These are phyloP conservation scores for Penicillium paradoxum DNA, from an alignment of 495 filamentous ascomycete species.

Conservation along the genomic window DNA sequence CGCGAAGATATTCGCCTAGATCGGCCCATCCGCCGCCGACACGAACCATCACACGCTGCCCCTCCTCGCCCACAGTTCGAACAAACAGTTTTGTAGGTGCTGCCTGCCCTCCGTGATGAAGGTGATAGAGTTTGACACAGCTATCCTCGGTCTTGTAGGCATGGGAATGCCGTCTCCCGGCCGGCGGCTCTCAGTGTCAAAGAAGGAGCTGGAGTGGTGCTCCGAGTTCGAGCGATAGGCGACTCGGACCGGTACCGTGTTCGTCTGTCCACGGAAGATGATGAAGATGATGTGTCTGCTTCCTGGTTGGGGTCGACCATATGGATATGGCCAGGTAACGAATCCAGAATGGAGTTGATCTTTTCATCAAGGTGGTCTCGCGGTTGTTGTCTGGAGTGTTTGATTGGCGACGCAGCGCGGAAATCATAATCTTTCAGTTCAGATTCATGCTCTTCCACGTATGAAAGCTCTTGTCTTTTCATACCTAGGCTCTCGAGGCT, in stretches of 20 bases:
- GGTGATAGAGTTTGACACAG: conserved; percentile 87
- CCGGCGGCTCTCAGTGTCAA: conserved; percentile 63
- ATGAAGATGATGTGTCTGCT: conserved; percentile 28
- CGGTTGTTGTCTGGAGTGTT: conserved; percentile 33
- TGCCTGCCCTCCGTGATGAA: conserved; percentile 75
- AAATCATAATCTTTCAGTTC: conserved; percentile 18
- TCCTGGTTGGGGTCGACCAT: conserved; percentile 44
- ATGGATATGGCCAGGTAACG: conserved; percentile 74
- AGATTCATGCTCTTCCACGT: conserved; percentile 24
- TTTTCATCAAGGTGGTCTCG: conserved; percentile 77
- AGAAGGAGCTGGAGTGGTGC: conserved; percentile 57
- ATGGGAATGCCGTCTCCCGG: conserved; percentile 31
- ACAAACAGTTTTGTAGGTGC: conserved; percentile 91
- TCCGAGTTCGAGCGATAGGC: conserved; percentile 33
- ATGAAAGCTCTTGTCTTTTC: conserved; percentile 25
- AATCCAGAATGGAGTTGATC: conserved; percentile 76
- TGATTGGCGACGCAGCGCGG: conserved; percentile 31
- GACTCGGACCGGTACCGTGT: conserved; percentile 33
- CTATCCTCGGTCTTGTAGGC: conserved; percentile 38
- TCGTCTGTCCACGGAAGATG: conserved; percentile 36
- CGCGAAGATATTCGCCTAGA: conserved; percentile 86
- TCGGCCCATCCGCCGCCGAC: conserved; percentile 97
- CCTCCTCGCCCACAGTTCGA: conserved; percentile 79
- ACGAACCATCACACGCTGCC: conserved; percentile 95
- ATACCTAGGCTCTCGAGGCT: conserved; percentile 38